Conservation (phyloP, 768 basidiomycete genomes). For the Hypholoma sublateritium region DNA sequence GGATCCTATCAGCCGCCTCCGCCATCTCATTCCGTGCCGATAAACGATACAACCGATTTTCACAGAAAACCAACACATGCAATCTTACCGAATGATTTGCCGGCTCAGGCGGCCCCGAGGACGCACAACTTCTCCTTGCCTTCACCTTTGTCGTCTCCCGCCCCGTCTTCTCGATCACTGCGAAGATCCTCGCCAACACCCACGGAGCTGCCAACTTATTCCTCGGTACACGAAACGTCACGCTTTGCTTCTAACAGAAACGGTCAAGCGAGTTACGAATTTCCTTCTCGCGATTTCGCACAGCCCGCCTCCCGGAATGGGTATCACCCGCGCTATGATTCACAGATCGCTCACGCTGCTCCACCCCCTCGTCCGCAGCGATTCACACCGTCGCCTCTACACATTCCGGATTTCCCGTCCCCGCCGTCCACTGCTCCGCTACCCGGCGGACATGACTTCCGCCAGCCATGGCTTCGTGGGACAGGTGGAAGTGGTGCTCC, state of each 20-base stretch:
- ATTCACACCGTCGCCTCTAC: constrained; percentile 12
- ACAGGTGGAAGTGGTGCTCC: no score
- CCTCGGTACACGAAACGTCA: constrained; percentile 6
- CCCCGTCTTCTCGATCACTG: constrained; percentile 2
- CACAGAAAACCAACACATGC: background rate
- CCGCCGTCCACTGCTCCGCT: background rate
- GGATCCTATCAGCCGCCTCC: constrained; percentile 15
- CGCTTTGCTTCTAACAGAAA: background rate
- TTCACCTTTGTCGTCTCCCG: constrained; percentile 1
- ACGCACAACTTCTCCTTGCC: background rate
- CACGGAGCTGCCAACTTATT: constrained; percentile 17
- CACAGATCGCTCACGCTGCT: constrained; percentile 8
- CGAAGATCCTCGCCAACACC: constrained; percentile 12
- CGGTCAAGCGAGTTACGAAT: background rate
- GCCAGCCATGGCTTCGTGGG: background rate
- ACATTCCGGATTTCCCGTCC: background rate
- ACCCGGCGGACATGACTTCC: constrained; percentile 6
- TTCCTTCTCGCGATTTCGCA: background rate
- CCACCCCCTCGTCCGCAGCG: constrained; percentile 8
- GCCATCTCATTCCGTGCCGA: constrained; percentile 3
- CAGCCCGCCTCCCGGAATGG: background rate
- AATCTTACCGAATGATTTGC: background rate
- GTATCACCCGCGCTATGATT: constrained; percentile 6
- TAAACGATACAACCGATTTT: background rate
- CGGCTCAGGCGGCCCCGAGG: background rate